Base-by-base conservation (phyloP, 768 basidiomycete genomes). In the Suillus subalutaceus region DNA sequence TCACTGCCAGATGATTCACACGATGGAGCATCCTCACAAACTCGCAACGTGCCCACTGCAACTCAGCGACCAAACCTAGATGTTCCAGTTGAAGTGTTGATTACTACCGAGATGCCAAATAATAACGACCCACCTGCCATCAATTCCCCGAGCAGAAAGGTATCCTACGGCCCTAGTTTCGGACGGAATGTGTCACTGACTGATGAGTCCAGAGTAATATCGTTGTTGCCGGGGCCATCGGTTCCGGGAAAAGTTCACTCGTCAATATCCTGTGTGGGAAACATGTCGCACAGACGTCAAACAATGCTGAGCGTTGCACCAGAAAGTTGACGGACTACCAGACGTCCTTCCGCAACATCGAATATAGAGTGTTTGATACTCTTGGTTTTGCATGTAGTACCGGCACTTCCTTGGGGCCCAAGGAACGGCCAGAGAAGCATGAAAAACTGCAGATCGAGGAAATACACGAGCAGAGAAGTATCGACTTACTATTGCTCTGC, bases 221-320 rank as follows among this genome's bases (percentile, higher is more conserved):
- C 26, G 26, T 26, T 26, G 26, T 26, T 26, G 26, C 26, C 26
- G 26, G 26, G 26, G 26, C 26, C 26, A 26, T 26, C 26, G 26
- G 26, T 2, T 32, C 32, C 35, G 4, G 77, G 12, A 83, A 83
- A 66, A 81, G 83, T 68, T 79, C 79, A 8, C 72, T 81, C 41
- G 67, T 82, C 50, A 83, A 83, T 68, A 73, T 82, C 73, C 63
- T 83, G 7, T 60, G 69, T 44, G 75, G 75, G 37, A 50, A 55
- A 12, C 20, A 70, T 1, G 68, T 71, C 15, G 79, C 80, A 1
- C 64, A 60, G 0, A 71, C 74, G 20, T 77, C 77, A 44, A 73
- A 65, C 63, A 58, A 41, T 56, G 66, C 72, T 18, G 64, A 57
- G 20, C 68, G 70, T 37, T 69, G 58, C 7, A 71, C 72, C 37